phyloP scores from a whole-genome alignment of 345 rosid species.

The Eucalyptus guilfoylei region DNA sequence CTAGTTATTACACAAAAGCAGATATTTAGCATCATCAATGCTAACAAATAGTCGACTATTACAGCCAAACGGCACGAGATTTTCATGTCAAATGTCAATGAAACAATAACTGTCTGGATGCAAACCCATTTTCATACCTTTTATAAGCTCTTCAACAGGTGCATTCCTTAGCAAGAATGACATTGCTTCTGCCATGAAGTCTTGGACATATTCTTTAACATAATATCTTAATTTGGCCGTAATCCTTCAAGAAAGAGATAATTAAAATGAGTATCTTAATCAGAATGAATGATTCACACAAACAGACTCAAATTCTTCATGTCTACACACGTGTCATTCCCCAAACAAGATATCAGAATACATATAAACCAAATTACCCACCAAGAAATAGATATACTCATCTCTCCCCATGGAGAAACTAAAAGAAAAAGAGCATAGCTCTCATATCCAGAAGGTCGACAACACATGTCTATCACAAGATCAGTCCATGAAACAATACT shows the following conservation, averaged over 20 bases:
- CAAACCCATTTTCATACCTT: constrained; percentile 26
- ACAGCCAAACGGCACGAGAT: background rate
- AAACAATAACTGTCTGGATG: background rate
- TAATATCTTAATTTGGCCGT: constrained; percentile 60
- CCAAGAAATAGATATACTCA: background rate
- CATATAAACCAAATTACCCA: background rate
- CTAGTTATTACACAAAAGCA: background rate
- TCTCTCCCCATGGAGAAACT: background rate
- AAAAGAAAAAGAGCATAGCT: background rate
- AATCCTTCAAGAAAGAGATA: constrained; percentile 29
- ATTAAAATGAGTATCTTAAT: background rate
- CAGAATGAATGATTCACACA: background rate
- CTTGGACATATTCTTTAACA: constrained; percentile 49
- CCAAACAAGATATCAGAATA: background rate
- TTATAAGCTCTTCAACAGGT: constrained; percentile 30
- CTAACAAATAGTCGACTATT: background rate
- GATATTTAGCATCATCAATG: background rate
- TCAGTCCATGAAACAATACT: background rate
- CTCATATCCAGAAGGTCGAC: background rate
- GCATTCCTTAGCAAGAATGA: constrained; percentile 89
- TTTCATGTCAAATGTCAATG: background rate
- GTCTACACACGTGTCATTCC: background rate
- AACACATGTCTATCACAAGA: background rate
- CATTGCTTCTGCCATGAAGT: constrained; percentile 62
- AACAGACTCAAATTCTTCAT: background rate